These are phyloP conservation scores for Penicillium sp. DNA, from an alignment of 2,329 filamentous ascomycete species.

Conservation along the genomic window DNA sequence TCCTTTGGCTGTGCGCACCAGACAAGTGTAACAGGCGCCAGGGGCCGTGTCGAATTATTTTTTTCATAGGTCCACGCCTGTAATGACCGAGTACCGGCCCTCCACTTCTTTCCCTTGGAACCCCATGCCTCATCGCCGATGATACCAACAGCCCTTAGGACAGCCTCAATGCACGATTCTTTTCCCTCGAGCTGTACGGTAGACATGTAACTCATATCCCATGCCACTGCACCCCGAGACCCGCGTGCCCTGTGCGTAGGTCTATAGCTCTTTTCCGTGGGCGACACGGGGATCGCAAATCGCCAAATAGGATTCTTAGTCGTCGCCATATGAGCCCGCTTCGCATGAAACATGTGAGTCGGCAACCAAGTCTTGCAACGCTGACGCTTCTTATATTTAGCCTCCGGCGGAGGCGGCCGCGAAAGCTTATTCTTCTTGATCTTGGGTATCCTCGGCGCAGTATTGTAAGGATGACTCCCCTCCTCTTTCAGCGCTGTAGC, in stretches of 20 bases:
- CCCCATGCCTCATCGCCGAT: slow-evolving; percentile 61
- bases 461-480: slow-evolving; percentile 34
- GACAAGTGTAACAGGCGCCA: slow-evolving; percentile 72
- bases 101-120: slow-evolving; percentile 69
- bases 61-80: slow-evolving; percentile 60
- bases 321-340: slow-evolving; percentile 83
- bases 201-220: slow-evolving; percentile 94
- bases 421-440: slow-evolving; percentile 71
- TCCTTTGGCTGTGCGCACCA: slow-evolving; percentile 61
- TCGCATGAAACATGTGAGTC: slow-evolving; percentile 91
- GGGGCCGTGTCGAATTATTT: slow-evolving; percentile 54
- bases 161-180: slow-evolving; percentile 61
- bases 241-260: slow-evolving; percentile 79
- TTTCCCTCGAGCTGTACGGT: slow-evolving; percentile 76
- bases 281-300: slow-evolving; percentile 80
- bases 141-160: slow-evolving; percentile 67
- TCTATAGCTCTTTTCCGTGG: slow-evolving; percentile 86
- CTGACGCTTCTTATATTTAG: slow-evolving; percentile 82
- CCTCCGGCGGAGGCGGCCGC: slow-evolving; percentile 59
- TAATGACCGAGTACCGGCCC: slow-evolving; percentile 58
- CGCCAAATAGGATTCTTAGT: slow-evolving; percentile 82
- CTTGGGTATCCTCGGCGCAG: slow-evolving; percentile 56
- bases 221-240: slow-evolving; percentile 74
- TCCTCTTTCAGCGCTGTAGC: slow-evolving; percentile 21
- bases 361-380: slow-evolving; percentile 89